Percentiles rank a stretch among this genome's conserved stretches.
Conservation (phyloP, 495 filamentous ascomycete species). For the Tuber melanosporum region DNA sequence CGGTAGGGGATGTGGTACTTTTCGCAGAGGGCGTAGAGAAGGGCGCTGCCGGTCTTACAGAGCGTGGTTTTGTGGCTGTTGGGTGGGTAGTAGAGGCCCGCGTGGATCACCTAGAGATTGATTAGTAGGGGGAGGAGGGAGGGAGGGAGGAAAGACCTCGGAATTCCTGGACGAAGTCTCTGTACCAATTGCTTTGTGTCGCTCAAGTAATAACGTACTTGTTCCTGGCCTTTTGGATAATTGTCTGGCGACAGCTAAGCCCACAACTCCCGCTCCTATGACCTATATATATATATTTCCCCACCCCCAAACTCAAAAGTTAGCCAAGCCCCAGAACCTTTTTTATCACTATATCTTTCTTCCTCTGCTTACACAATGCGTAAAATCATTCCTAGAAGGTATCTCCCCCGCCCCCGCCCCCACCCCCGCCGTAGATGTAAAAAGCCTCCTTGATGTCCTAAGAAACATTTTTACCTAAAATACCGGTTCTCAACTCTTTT, state of each 20-base stretch:
- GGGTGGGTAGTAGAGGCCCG: constrained; percentile 83
- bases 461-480: neutral
- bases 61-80: constrained; percentile 72
- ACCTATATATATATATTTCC: constrained; percentile 48
- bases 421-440: neutral
- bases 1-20: constrained; percentile 60
- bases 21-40: constrained; percentile 74
- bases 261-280: constrained; percentile 86
- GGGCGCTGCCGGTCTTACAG: constrained; percentile 66
- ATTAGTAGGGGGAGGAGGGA: neutral
- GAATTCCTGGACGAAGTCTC: constrained; percentile 93
- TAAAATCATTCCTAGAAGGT: constrained; percentile 21
- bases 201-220: constrained; percentile 74
- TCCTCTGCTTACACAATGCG: constrained; percentile 23
- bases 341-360: neutral
- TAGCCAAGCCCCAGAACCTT: neutral
- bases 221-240: constrained; percentile 58
- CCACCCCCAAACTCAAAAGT: neutral
- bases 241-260: constrained; percentile 75
- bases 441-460: neutral
- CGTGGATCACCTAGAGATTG: constrained; percentile 74
- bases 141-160: constrained; percentile 53
- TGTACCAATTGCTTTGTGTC: constrained; percentile 68
- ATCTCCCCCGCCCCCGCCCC: neutral
- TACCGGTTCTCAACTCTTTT: neutral